Conservation (phyloP, 371 early-diverging fungal genomes). For the Blakeslea trispora region DNA sequence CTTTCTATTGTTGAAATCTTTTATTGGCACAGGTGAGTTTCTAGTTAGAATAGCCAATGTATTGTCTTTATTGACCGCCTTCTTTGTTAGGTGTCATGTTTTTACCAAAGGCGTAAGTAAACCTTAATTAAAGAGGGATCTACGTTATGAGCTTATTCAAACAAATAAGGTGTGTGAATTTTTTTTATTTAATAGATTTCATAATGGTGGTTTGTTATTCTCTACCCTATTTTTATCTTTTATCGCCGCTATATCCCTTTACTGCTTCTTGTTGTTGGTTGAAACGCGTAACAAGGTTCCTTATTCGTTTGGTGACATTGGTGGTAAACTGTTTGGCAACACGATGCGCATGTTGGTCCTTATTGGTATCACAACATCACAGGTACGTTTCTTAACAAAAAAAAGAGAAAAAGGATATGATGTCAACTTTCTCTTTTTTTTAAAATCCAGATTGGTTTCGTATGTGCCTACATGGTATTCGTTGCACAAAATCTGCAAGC, state of each 20-base stretch:
- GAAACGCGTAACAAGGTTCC: conserved; percentile 56
- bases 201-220: conserved; percentile 69
- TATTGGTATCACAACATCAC: conserved; percentile 69
- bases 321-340: conserved; percentile 69
- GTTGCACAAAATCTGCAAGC: conserved; percentile 83
- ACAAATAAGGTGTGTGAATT: conserved; percentile 6
- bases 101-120: conserved; percentile 26
- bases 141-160: neutral
- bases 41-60: conserved; percentile 61
- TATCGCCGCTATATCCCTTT: conserved; percentile 60
- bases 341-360: conserved; percentile 66
- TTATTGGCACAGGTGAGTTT: conserved; percentile 82
- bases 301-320: conserved; percentile 82
- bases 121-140: conserved; percentile 3
- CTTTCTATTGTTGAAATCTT: conserved; percentile 73
- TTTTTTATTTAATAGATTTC: conserved; percentile 48
- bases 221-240: conserved; percentile 53
- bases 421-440: neutral
- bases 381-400: conserved; percentile 45
- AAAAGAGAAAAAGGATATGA: neutral
- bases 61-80: neutral
- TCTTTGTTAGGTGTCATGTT: conserved; percentile 30
- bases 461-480: conserved; percentile 87
- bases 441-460: conserved; percentile 70
- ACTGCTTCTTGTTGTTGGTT: conserved; percentile 69